Percentiles rank a stretch among this genome's conserved stretches.
Conservation (phyloP, 2,329 filamentous ascomycete species). For the Phyllosticta citrichinensis region DNA sequence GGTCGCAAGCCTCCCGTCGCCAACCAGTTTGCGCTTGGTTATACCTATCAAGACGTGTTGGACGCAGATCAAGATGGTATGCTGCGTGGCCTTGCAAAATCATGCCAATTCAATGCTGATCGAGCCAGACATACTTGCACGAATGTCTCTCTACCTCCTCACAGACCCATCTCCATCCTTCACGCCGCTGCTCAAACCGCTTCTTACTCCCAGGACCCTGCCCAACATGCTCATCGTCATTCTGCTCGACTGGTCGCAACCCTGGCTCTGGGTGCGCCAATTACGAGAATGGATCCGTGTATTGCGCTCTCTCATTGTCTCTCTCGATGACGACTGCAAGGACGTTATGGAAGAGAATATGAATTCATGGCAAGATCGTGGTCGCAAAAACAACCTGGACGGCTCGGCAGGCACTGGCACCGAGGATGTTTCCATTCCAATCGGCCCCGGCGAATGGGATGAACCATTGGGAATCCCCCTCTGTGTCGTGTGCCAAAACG, state of each 20-base stretch:
- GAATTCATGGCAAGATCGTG: constrained; percentile 59
- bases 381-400: constrained; percentile 14
- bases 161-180: constrained; percentile 78
- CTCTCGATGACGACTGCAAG: constrained; percentile 65
- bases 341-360: constrained; percentile 81
- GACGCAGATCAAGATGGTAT: constrained; percentile 87
- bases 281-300: constrained; percentile 83
- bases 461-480: constrained; percentile 78
- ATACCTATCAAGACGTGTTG: constrained; percentile 90
- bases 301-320: constrained; percentile 64
- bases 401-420: constrained; percentile 3
- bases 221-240: constrained; percentile 79
- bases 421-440: constrained; percentile 57
- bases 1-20: constrained; percentile 61
- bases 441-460: constrained; percentile 88
- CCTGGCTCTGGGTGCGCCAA: constrained; percentile 85
- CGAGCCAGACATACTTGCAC: constrained; percentile 69
- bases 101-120: constrained; percentile 11
- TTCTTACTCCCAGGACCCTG: constrained; percentile 74
- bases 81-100: neutral
- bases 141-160: constrained; percentile 80
- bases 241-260: constrained; percentile 90
- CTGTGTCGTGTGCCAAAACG: constrained; percentile 93
- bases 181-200: constrained; percentile 69
- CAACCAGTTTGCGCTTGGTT: constrained; percentile 85